Conservation (phyloP, 2,329 filamentous ascomycete genomes). For the Westerdykella aurantiaca region DNA sequence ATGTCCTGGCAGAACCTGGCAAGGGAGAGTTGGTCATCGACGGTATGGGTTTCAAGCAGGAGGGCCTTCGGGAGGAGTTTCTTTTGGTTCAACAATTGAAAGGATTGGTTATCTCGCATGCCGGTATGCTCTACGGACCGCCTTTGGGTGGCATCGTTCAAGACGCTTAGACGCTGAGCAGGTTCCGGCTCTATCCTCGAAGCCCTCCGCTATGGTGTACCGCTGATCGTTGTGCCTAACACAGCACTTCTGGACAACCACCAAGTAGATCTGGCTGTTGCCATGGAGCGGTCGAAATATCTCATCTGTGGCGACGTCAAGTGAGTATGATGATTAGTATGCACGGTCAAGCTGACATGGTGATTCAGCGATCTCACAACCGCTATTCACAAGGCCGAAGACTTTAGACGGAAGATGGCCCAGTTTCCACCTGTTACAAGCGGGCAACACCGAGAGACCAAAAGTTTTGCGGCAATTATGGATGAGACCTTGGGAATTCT, state of each 20-base stretch:
- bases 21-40: constrained; percentile 39
- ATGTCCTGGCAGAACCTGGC: constrained; percentile 6
- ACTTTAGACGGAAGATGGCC: constrained; percentile 26
- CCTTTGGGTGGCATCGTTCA: neutral
- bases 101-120: constrained; percentile 82
- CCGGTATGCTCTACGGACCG: constrained; percentile 54
- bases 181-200: constrained; percentile 87
- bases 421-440: constrained; percentile 33
- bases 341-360: neutral
- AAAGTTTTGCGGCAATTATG: constrained; percentile 33
- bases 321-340: constrained; percentile 42
- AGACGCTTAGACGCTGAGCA: constrained; percentile 35
- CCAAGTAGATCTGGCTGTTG: constrained; percentile 77
- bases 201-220: constrained; percentile 65
- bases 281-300: constrained; percentile 69
- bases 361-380: constrained; percentile 41
- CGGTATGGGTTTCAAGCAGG: constrained; percentile 61
- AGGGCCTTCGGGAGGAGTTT: constrained; percentile 58
- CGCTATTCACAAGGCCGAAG: constrained; percentile 47
- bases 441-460: constrained; percentile 31
- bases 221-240: constrained; percentile 88
- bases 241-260: constrained; percentile 78
- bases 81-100: constrained; percentile 47
- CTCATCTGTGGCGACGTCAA: constrained; percentile 63
- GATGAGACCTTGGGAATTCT: constrained; percentile 33